Percentiles rank a stretch among this genome's conserved stretches.
Conservation (phyloP, 2,329 filamentous ascomycete genomes). For the Diaporthe batatas region DNA sequence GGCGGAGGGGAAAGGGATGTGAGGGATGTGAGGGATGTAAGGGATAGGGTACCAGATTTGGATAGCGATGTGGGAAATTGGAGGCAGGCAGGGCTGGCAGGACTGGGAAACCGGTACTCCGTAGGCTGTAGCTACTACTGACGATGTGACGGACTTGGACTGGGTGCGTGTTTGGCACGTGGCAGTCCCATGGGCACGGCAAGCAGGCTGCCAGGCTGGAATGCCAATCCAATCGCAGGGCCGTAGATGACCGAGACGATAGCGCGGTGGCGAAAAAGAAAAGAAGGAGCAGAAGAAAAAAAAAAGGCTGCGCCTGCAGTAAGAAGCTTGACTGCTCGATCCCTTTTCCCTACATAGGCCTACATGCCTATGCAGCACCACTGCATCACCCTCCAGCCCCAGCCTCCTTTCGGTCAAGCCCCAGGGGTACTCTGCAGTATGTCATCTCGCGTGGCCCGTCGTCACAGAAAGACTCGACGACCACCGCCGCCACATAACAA, state of each 20-base stretch:
- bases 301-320: conserved; percentile 3
- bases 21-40: conserved; percentile 16
- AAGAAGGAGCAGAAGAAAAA: neutral
- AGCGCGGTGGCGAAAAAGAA: conserved; percentile 20
- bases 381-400: conserved; percentile 29
- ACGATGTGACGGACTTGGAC: conserved; percentile 4
- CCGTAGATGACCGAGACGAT: conserved; percentile 16
- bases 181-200: conserved; percentile 14
- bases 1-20: neutral
- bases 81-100: neutral
- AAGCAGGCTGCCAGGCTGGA: neutral
- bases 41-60: conserved; percentile 25
- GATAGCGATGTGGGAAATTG: neutral
- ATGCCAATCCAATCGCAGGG: neutral
- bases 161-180: conserved; percentile 21
- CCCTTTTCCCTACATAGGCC: conserved; percentile 6
- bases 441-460: conserved; percentile 23
- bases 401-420: conserved; percentile 30
- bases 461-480: neutral
- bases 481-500: neutral
- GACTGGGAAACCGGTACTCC: too few relatives aligned
- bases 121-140: too few relatives aligned
- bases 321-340: conserved; percentile 30
- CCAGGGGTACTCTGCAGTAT: conserved; percentile 13
- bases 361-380: conserved; percentile 25